A percentile compares a stretch with the other conserved stretches of the same genome.
Evolutionary conservation across 257 asterid genomes (phyloP).

Genomic region (Salvia hispanica): DNA sequence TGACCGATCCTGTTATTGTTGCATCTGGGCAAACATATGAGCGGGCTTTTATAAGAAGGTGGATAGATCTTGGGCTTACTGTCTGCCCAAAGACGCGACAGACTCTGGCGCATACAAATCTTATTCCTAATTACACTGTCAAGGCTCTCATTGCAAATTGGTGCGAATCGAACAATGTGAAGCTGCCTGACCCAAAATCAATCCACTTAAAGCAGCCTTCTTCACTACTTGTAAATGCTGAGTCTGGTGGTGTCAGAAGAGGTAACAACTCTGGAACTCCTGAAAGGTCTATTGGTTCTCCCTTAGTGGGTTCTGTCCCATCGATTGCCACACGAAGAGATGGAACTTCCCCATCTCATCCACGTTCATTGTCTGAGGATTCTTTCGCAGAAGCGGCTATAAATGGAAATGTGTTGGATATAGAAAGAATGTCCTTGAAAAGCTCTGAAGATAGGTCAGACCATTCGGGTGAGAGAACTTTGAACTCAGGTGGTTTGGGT

Average conservation of each 20-base stretch:
- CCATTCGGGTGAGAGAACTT: slow-evolving; percentile 60
- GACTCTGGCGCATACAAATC: slow-evolving; percentile 71
- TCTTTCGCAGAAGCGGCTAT: slow-evolving; percentile 50
- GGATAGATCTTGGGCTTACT: slow-evolving; percentile 87
- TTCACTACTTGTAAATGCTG: slow-evolving; percentile 56
- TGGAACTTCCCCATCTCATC: slow-evolving; percentile 53
- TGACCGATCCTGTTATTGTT: slow-evolving; percentile 91
- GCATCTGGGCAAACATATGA: slow-evolving; percentile 96
- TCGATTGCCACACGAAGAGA: slow-evolving; percentile 44
- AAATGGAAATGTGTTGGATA: slow-evolving; percentile 50
- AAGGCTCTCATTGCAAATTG: slow-evolving; percentile 83
- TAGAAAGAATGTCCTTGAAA: slow-evolving; percentile 49
- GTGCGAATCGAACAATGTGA: slow-evolving; percentile 73
- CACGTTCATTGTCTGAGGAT: slow-evolving; percentile 61
- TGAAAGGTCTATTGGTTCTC: slow-evolving; percentile 51
- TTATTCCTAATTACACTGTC: slow-evolving; percentile 84
- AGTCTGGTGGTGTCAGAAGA: slow-evolving; percentile 51
- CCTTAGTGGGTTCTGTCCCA: slow-evolving; percentile 41
- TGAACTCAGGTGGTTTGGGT: slow-evolving; percentile 40
- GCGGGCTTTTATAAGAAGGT: slow-evolving; percentile 70
- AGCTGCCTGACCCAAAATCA: slow-evolving; percentile 74
- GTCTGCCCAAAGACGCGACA: slow-evolving; percentile 93
- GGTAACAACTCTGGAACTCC: slow-evolving; percentile 48
- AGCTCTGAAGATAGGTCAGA: slow-evolving; percentile 57
- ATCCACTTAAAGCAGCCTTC: slow-evolving; percentile 60